Percentiles rank a stretch among this genome's conserved stretches.
Evolutionary conservation across 768 basidiomycete genomes (phyloP).

Genomic region (Boletus huronensis): DNA sequence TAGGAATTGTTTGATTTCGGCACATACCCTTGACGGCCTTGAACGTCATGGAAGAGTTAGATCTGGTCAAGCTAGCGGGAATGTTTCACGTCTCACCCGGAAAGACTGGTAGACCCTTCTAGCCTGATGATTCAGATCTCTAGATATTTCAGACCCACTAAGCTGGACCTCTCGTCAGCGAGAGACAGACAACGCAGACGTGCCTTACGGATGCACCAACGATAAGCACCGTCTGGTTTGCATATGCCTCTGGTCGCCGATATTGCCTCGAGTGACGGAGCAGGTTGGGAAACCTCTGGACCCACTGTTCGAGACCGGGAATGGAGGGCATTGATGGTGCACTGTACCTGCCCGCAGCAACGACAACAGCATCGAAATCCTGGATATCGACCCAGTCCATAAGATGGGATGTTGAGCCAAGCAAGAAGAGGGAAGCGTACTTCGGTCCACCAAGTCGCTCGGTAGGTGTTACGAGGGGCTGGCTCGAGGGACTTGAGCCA

Average conservation of each 20-base stretch:
- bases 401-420: background rate
- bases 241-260: slow-evolving; percentile 35
- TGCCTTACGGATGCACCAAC: slow-evolving; percentile 31
- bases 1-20: slow-evolving; percentile 6
- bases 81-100: background rate
- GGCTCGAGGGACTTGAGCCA: background rate
- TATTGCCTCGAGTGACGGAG: slow-evolving; percentile 43
- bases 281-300: slow-evolving; percentile 25
- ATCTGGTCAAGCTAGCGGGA: background rate
- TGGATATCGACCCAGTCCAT: background rate
- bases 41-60: background rate
- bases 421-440: background rate
- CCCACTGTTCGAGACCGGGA: background rate
- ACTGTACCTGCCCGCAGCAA: background rate
- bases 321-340: background rate
- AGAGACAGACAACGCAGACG: background rate
- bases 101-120: slow-evolving; percentile 10
- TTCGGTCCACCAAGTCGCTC: background rate
- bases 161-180: background rate
- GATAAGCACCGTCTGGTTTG: slow-evolving; percentile 39
- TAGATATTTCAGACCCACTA: slow-evolving; percentile 12
- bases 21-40: slow-evolving; percentile 6
- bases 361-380: background rate
- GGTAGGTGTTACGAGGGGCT: background rate
- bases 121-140: slow-evolving; percentile 10